phyloP scores from a whole-genome alignment of 352 stramenopile species.

The Phytophthora hibernalis region DNA sequence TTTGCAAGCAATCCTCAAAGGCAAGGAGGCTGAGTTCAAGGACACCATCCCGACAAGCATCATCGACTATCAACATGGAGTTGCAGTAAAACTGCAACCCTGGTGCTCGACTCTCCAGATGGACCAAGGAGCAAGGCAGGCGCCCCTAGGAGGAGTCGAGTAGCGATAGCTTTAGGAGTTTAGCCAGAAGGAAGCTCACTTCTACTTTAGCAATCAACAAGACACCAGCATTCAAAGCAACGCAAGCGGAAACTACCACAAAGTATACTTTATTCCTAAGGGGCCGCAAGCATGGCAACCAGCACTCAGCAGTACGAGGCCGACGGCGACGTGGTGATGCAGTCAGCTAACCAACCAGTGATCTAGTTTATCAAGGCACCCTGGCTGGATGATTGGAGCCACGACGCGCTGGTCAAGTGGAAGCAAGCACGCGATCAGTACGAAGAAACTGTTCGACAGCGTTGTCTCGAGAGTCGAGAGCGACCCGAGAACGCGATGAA shows the following conservation, averaged over 20 bases:
- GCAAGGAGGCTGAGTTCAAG: not conserved
- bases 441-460: slow-evolving; percentile 2
- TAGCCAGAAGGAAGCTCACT: not conserved
- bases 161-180: not conserved
- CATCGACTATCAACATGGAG: not conserved
- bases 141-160: not conserved
- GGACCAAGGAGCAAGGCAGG: too few species aligned
- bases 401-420: slow-evolving; percentile 9
- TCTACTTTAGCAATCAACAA: not conserved
- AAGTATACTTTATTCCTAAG: slow-evolving; percentile 15
- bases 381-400: slow-evolving; percentile 3
- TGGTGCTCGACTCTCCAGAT: too few species aligned
- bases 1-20: not conserved
- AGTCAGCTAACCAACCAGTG: not conserved
- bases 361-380: slow-evolving; percentile 10
- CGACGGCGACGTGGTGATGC: slow-evolving; percentile 12
- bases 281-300: slow-evolving; percentile 1
- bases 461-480: slow-evolving; percentile 5
- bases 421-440: slow-evolving; percentile 5
- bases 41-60: not conserved
- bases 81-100: not conserved
- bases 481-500: not conserved
- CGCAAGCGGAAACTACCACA: slow-evolving; percentile 12
- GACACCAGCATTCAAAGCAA: not conserved
- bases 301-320: not conserved